Base-by-base conservation (phyloP, 1,139 yeast genomes). In the Tardiomyces digboiensis region DNA sequence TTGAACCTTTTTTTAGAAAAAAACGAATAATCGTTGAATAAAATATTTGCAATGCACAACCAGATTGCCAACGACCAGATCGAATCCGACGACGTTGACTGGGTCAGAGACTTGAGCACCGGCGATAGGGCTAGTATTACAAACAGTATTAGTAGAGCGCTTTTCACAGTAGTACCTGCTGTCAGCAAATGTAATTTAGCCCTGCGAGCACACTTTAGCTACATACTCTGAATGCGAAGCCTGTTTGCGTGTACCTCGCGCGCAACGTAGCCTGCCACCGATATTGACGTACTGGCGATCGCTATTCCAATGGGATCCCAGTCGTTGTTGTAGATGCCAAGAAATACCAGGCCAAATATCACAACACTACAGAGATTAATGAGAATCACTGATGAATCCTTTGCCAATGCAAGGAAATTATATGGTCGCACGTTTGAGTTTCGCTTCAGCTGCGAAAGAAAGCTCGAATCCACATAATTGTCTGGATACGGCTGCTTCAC, bases 31-130 rank as follows among this genome's bases (percentile, higher is more conserved):
- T 83, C 88, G 56, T 82, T 44, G 53, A 80, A 76, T 14, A 80
- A 60, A 3, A 86, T 67, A 55, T 85, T 85, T 39, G 79, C 69
- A 7, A 86, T 52, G 36, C 85, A 80, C 21, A 91, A 68, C 77
- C 95, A 80, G 43, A 83, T 78, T 3, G 95, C 78, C 7, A 91
- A 65, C 0, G 95, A 88, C 97, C 98, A 91, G 50, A 93, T 87
- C 16, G 97, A 87, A 63, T 91, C 97, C 1, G 94, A 83, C 0
- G 97, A 78, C 0, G 97, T 87, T 0, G 96, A 84, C 53, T 79
- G 76, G 0, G 97, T 88, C 42, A 93, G 71, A 0, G 97, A 88
- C 54, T 86, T 84, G 45, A 91, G 71, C 2, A 91, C 91, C 0
- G 98, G 98, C 0, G 97, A 85, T 39, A 89, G 66, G 0, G 93